Percentiles rank a stretch among this genome's conserved stretches.
Evolutionary conservation across 2,329 filamentous ascomycete species (phyloP).

Genomic region (Drechslerella stenobrocha): DNA sequence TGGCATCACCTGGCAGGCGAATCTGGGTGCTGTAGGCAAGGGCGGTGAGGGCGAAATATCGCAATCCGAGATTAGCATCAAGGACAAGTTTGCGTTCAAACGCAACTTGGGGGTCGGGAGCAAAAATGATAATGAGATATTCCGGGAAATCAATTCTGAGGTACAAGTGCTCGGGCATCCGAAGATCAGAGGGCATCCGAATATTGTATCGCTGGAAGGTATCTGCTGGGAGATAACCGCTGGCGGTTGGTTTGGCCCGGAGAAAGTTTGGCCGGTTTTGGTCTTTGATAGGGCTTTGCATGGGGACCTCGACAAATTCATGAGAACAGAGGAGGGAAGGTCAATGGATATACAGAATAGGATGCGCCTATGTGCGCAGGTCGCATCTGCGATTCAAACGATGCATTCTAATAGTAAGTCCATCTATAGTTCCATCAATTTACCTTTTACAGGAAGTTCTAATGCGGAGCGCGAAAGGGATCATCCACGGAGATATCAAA

Average conservation of each 20-base stretch:
- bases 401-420: constrained; percentile 12
- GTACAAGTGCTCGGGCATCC: constrained; percentile 11
- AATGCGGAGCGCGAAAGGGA: not conserved
- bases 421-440: not conserved
- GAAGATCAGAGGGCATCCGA: constrained; percentile 16
- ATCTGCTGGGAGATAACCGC: constrained; percentile 13
- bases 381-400: not conserved
- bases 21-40: not conserved
- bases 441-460: not conserved
- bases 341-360: not conserved
- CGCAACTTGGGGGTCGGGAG: not conserved
- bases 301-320: constrained; percentile 4
- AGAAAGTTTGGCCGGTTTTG: constrained; percentile 6
- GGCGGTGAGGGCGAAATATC: constrained; percentile 2
- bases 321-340: not conserved
- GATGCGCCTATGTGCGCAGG: constrained; percentile 5
- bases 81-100: constrained; percentile 6
- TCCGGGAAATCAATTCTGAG: constrained; percentile 13
- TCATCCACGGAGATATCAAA: constrained; percentile 1
- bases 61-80: constrained; percentile 1
- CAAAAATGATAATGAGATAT: constrained; percentile 2
- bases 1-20: not conserved
- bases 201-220: constrained; percentile 17
- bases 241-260: not conserved
- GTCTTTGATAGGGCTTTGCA: constrained; percentile 4